These are phyloP conservation scores for Exophiala xenobiotica DNA, from an alignment of 2,329 filamentous ascomycete species.

Conservation along the genomic window DNA sequence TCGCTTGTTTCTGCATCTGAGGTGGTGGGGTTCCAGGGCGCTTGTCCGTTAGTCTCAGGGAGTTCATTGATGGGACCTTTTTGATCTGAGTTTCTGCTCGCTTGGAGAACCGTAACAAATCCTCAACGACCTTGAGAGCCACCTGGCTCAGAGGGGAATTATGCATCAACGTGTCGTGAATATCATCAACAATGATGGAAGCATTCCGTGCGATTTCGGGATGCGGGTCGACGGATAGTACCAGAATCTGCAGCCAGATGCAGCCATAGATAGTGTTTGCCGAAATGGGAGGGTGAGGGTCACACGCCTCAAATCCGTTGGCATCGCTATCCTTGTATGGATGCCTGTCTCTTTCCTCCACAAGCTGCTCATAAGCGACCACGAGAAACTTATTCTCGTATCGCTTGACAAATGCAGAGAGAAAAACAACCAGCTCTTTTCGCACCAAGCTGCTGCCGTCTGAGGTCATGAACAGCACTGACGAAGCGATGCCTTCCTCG, in stretches of 20 bases:
- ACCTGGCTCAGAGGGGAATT: slow-evolving; percentile 68
- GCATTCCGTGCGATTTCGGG: slow-evolving; percentile 88
- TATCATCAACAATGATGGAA: slow-evolving; percentile 78
- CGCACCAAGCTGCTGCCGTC: slow-evolving; percentile 94
- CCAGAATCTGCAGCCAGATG: slow-evolving; percentile 89
- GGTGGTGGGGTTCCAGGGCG: slow-evolving; percentile 48
- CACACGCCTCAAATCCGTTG: slow-evolving; percentile 30
- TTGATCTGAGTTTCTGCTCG: slow-evolving; percentile 25
- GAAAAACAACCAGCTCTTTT: slow-evolving; percentile 88
- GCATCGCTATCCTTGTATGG: slow-evolving; percentile 41
- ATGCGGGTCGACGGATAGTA: slow-evolving; percentile 90
- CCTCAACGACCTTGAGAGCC: slow-evolving; percentile 71
- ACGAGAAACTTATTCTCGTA: slow-evolving; percentile 93
- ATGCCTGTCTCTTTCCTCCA: slow-evolving; percentile 75
- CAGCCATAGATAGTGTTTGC: slow-evolving; percentile 89
- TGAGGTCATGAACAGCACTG: slow-evolving; percentile 84
- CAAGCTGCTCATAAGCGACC: slow-evolving; percentile 83
- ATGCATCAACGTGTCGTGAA: slow-evolving; percentile 73
- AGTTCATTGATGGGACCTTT: slow-evolving; percentile 26
- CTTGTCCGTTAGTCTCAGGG: slow-evolving; percentile 25
- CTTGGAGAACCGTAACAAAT: slow-evolving; percentile 52
- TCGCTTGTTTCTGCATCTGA: slow-evolving; percentile 54
- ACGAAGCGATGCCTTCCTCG: slow-evolving; percentile 86
- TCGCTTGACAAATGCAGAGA: slow-evolving; percentile 84
- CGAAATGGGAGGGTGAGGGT: slow-evolving; percentile 52